Evolutionary conservation across 2,329 filamentous ascomycete species (phyloP).

Genomic region (Drechmeria coniospora): DNA sequence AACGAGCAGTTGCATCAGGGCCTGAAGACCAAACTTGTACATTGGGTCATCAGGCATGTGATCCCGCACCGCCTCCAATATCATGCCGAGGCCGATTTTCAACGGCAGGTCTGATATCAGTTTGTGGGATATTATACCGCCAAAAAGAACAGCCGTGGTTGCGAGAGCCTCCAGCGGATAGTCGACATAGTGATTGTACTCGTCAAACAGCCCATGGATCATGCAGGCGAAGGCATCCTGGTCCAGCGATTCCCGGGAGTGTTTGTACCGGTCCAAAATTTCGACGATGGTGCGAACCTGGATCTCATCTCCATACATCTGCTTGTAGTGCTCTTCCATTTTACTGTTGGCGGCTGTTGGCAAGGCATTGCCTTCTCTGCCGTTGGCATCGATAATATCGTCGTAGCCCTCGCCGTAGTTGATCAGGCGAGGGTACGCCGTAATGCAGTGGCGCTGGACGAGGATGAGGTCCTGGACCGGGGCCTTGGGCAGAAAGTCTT

Average conservation of each 20-base stretch:
- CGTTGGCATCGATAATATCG: constrained; percentile 77
- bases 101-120: constrained; percentile 80
- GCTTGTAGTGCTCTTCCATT: constrained; percentile 97
- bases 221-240: constrained; percentile 97
- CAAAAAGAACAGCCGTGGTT: constrained; percentile 91
- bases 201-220: constrained; percentile 94
- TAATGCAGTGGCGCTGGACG: constrained; percentile 77
- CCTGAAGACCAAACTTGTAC: constrained; percentile 97
- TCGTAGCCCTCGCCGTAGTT: constrained; percentile 92
- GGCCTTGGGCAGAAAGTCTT: constrained; percentile 48
- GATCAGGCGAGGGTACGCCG: constrained; percentile 83
- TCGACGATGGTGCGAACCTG: constrained; percentile 77
- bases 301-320: constrained; percentile 88
- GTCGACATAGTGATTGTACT: constrained; percentile 88
- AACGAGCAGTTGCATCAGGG: constrained; percentile 72
- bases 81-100: constrained; percentile 92
- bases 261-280: constrained; percentile 73
- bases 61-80: constrained; percentile 86
- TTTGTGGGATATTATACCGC: constrained; percentile 88
- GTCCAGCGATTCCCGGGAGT: constrained; percentile 65
- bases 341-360: constrained; percentile 66
- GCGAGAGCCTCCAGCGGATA: constrained; percentile 94
- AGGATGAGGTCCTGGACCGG: constrained; percentile 55
- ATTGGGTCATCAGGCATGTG: constrained; percentile 72
- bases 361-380: constrained; percentile 65